Percentiles rank a stretch among this genome's conserved stretches.
These are phyloP conservation scores for Nepenthes alata DNA, from an alignment of 179 eudicot species.

Conservation along the genomic window DNA sequence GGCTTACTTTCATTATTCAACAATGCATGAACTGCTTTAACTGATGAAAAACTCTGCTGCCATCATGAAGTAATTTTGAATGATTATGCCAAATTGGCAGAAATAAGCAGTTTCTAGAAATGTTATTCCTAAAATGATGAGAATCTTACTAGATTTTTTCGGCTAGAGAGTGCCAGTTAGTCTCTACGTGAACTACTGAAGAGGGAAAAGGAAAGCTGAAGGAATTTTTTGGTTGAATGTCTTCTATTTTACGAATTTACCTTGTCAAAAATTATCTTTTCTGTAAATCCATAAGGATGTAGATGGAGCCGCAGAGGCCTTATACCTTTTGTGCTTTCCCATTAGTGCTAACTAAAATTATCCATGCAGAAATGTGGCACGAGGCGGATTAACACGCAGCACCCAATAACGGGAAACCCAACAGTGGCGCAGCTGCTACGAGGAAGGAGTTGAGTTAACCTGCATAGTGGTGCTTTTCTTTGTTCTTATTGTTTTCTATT, in stretches of 20 bases:
- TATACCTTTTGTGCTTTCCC: not conserved
- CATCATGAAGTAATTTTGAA: too few species aligned
- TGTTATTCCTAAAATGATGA: not conserved
- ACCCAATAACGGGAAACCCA: slow-evolving; percentile 44
- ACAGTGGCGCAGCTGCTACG: slow-evolving; percentile 14
- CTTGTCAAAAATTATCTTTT: not conserved
- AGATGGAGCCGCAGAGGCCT: not conserved
- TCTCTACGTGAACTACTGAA: too few species aligned
- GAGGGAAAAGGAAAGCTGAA: not conserved
- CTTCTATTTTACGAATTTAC: not conserved
- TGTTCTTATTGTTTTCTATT: slow-evolving; percentile 16
- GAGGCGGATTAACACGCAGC: slow-evolving; percentile 71
- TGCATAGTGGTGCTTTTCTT: slow-evolving; percentile 12
- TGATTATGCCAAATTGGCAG: too few species aligned
- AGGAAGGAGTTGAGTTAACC: slow-evolving; percentile 14
- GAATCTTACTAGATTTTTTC: not conserved
- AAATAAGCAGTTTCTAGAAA: too few species aligned
- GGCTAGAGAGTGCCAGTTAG: too few species aligned
- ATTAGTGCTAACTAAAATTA: not conserved
- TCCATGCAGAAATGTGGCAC: slow-evolving; percentile 47
- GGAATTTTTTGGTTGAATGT: not conserved
- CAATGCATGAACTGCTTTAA: too few species aligned
- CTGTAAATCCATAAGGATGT: not conserved
- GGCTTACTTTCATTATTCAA: too few species aligned
- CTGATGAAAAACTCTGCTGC: too few species aligned